Base-by-base conservation (phyloP, 1,139 yeast species). In the Wickerhamiella pararugosa region DNA sequence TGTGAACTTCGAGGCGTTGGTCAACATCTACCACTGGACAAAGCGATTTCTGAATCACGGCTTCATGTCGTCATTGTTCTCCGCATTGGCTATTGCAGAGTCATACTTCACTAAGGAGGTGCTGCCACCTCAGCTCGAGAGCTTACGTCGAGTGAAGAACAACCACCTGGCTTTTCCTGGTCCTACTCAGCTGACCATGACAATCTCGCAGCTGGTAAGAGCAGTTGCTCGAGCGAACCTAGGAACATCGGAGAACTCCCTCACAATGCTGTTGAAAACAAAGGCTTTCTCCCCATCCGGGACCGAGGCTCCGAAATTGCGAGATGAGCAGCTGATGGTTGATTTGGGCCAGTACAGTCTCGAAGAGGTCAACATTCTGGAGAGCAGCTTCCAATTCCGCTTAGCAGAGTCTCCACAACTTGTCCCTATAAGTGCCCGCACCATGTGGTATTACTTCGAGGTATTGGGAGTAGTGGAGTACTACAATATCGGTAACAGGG, bases 1-100 rank as follows among this genome's bases (percentile, higher is more conserved):
- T 37, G 51, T 68, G 33, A 49, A 52, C 6, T 45, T 62, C 3
- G 56, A 59, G 35, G 40, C 34, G 2, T 41, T 36, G 25, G 9
- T 7, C 5, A 29, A 7, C 8, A 33, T 39, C 2, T 41, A 36
- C 29, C 31, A 32, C 25, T 41, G 40, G 39, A 25, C 48, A 21
- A n/a, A 29, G n/a, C 25, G 32, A 8, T 37, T 40, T 11, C 33
- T 48, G 32, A 29, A 8, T 7, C 32, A 37, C 7, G 50, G 43
- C 10, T 45, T 47, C 26, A 21, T 41, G 34, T 32, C 43, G 25
- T 7, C 33, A 6, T 46, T 42, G 5, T 36, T 39, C 29, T 38
- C 27, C 10, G 35, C 39, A 2, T 25, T 36, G 28, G 30, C 40
- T 10, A 29, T 39, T 10, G 42, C 44, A 10, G 28, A 29, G 11